Evolutionary conservation across 2,329 filamentous ascomycete species (phyloP), one percentile per base, ranked within the genome.

Genomic region (Pseudogymnoascus sp.): DNA sequence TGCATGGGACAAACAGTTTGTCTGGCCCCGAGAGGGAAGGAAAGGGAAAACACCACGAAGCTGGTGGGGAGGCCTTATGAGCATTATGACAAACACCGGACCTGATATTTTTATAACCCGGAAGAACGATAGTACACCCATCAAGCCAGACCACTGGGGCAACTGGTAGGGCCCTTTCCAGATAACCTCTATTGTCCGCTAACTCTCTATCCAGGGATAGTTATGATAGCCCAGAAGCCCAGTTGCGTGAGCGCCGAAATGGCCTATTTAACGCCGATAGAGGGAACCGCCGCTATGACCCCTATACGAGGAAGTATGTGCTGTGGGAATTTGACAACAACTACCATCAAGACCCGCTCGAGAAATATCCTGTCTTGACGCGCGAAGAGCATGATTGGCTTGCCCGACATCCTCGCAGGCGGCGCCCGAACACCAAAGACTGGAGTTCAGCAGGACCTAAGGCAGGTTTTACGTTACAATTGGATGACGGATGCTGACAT

Each of bases 91-190:
- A 17, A 74, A 79, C 36, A 74, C 71, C 62, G 77, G 76, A 1
- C 76, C 77, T 10, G 77, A 78, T 66, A 74, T 78, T 4, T 77
- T 74, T 36, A 68, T 78, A 6, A 67, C 68, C 17, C 63, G 42
- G 42, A 63, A 66, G 55, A 61, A 65, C 21, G 65, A 62, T 5
- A 63, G 42, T 3, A 63, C 17, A 0, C 60, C 68, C 4, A 69
- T 72, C 55, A 61, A 13, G n/a, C 65, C 65, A 4, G 71, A 71
- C 13, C 21, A 59, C 29, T 72, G 71, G 70, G 64, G 65, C 9
- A 72, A 72, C 60, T 72, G 71, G 71, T 70, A 63, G 61, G 48
- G 9, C 31, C 9, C 21, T 15, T 2, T 21, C 41, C n/a, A 10
- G 12, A 21, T 29, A 29, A 12, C 25, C 17, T 27, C 5, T 29